Evolutionary conservation across 2,329 filamentous ascomycete genomes (phyloP).

Genomic region (Pseudocercospora eumusae): DNA sequence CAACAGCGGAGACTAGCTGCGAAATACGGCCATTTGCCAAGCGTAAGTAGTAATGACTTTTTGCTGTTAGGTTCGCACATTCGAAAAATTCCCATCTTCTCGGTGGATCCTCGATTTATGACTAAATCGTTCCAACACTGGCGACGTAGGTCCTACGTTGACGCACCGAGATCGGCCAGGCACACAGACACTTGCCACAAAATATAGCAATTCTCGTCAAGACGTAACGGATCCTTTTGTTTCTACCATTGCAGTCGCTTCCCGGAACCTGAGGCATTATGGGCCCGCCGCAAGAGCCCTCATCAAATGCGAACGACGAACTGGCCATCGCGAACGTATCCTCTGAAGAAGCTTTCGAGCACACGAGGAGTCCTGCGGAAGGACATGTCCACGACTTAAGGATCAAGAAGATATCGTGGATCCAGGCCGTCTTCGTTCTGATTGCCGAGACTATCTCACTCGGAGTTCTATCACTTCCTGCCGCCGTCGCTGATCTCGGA

Average conservation of each 20-base stretch:
- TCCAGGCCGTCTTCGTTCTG: conserved; percentile 40
- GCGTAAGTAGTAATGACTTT: not conserved
- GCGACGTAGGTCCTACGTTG: conserved; percentile 6
- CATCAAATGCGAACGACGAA: not conserved
- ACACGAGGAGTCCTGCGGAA: conserved; percentile 12
- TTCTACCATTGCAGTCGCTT: not conserved
- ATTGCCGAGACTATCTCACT: conserved; percentile 62
- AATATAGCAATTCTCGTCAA: conserved; percentile 17
- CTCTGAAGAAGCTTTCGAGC: not conserved
- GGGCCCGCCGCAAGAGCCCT: not conserved
- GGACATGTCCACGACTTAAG: conserved; percentile 7
- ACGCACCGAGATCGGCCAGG: conserved; percentile 17
- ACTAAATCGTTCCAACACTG: conserved; percentile 17
- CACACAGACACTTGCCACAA: conserved; percentile 8
- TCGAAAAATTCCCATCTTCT: conserved; percentile 18
- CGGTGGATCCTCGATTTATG: conserved; percentile 16
- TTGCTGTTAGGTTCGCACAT: conserved; percentile 1
- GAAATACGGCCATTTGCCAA: not conserved
- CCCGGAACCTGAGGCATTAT: not conserved
- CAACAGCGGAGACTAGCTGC: not conserved
- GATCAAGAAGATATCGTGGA: conserved; percentile 37
- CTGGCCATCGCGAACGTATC: not conserved
- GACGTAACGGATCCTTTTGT: not conserved
- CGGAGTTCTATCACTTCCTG: conserved; percentile 58
- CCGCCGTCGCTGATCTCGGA: conserved; percentile 55